phyloP scores from a whole-genome alignment of 768 basidiomycete species.

The Inosperma sp. region DNA sequence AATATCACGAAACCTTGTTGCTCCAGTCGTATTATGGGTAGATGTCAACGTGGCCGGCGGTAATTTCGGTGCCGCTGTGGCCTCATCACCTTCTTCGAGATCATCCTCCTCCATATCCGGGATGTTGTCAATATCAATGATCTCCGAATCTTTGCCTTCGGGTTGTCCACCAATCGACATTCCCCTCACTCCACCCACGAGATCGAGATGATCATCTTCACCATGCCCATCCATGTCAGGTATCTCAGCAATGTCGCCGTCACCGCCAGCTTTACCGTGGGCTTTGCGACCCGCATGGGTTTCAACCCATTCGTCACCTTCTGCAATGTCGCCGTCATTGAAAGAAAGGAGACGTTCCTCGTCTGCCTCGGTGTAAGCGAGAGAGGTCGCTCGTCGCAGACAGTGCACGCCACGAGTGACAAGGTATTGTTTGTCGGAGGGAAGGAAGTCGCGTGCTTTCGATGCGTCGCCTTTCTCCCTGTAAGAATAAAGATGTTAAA shows the following conservation, averaged over 20 bases:
- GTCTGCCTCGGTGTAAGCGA: constrained; percentile 92
- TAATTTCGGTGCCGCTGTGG: constrained; percentile 62
- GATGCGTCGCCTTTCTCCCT: constrained; percentile 93
- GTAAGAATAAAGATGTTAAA: constrained; percentile 8
- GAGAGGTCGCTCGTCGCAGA: constrained; percentile 84
- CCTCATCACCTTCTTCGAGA: constrained; percentile 84
- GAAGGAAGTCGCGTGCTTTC: constrained; percentile 89
- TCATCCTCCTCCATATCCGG: constrained; percentile 94
- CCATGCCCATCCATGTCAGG: constrained; percentile 70
- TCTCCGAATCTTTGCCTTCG: constrained; percentile 42
- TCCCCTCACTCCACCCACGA: constrained; percentile 41
- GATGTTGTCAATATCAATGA: constrained; percentile 95
- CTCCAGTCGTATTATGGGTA: constrained; percentile 19
- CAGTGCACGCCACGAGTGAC: constrained; percentile 96
- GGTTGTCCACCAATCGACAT: constrained; percentile 39
- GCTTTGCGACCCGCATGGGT: constrained; percentile 82
- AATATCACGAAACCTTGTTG: constrained; percentile 40
- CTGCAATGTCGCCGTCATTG: constrained; percentile 51
- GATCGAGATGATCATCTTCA: constrained; percentile 35
- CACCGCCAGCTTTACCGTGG: constrained; percentile 51
- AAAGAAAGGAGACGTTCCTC: constrained; percentile 92
- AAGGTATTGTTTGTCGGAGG: constrained; percentile 92
- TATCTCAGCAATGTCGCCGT: constrained; percentile 76
- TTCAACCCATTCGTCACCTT: constrained; percentile 95
- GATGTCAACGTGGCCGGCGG: constrained; percentile 23